Base-by-base conservation (phyloP, 495 filamentous ascomycete genomes). In the Staphylotrichum longicolle region DNA sequence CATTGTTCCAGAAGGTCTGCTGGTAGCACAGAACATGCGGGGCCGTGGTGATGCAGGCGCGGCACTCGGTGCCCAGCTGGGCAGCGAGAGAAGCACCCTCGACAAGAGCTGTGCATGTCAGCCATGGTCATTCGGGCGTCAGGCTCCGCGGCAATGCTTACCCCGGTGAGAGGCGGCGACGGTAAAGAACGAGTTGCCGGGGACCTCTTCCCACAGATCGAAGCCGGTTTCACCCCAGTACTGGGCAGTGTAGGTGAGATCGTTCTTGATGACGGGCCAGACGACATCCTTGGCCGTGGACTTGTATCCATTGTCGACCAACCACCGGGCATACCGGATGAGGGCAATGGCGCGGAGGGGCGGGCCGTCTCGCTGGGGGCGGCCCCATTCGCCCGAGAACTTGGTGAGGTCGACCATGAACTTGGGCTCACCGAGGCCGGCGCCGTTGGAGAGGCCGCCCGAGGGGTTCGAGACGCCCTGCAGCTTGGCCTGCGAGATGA, bases 161-260 rank as follows among this genome's bases (percentile, higher is more conserved):
- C 70, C 70, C 44, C 78, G 71, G 61, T 80, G 76, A 14, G 72
- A 72, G 52, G 62, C 61, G 44, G 69, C 69, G 49, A 77, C 63
- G 45, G 78, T 80, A 58, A 80, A 89, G 76, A 89, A 88, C 5
- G 84, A 85, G 51, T 74, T 77, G 49, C 85, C 84, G 14, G 77
- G 70, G 1, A 88, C 81, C 71, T 90, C 88, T 65, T 90, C 88
- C 88, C 88, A 90, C 1, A 91, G 77, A 68, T 91, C 87, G 58
- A 82, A 90, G 37, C 85, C 85, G 30, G 81, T 85, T 57, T 83
- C 75, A 65, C 83, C 85, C 71, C 89, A 91, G 74, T 90, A 86
- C 63, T 89, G 81, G 4, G 84, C 76, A 7, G 88, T 82, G 63
- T 90, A 89, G n/a, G 80, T 75, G 15, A 91, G 79, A 61, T 90